These are phyloP conservation scores for Phytopythium kandeliae DNA, from an alignment of 352 stramenopile species.

Conservation along the genomic window DNA sequence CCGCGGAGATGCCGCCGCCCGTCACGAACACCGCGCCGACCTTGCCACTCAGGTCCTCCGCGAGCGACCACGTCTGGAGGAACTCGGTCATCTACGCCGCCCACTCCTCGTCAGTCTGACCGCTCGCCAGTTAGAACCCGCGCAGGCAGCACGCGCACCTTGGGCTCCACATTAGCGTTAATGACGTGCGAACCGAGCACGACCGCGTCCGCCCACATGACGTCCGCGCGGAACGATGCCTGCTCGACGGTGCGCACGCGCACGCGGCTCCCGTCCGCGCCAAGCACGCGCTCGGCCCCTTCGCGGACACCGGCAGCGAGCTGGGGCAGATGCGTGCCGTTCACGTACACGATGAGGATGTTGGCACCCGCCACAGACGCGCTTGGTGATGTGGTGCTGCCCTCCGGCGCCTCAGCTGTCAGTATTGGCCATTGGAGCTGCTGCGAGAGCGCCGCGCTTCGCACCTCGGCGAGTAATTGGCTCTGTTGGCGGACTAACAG, in stretches of 20 bases:
- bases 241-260: conserved; percentile 55
- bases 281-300: conserved; percentile 32
- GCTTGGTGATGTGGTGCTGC: too few relatives aligned
- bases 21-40: conserved; percentile 84
- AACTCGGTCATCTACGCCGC: conserved; percentile 59
- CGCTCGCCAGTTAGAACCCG: too few relatives aligned
- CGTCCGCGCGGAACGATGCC: conserved; percentile 70
- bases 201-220: conserved; percentile 79
- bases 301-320: conserved; percentile 61
- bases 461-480: conserved; percentile 2
- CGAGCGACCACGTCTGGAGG: conserved; percentile 65
- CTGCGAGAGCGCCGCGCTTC: neutral
- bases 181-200: conserved; percentile 82
- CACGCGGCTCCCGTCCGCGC: conserved; percentile 23
- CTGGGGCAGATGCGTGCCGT: conserved; percentile 63
- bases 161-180: conserved; percentile 86
- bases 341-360: conserved; percentile 70
- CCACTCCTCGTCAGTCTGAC: neutral
- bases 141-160: conserved; percentile 27
- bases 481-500: neutral
- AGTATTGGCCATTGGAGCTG: neutral
- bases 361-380: conserved; percentile 8
- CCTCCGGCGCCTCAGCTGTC: neutral
- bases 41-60: conserved; percentile 73
- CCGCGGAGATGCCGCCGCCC: conserved; percentile 70